Conservation (phyloP, 805 yeast genomes). For the Candida ortonii region DNA sequence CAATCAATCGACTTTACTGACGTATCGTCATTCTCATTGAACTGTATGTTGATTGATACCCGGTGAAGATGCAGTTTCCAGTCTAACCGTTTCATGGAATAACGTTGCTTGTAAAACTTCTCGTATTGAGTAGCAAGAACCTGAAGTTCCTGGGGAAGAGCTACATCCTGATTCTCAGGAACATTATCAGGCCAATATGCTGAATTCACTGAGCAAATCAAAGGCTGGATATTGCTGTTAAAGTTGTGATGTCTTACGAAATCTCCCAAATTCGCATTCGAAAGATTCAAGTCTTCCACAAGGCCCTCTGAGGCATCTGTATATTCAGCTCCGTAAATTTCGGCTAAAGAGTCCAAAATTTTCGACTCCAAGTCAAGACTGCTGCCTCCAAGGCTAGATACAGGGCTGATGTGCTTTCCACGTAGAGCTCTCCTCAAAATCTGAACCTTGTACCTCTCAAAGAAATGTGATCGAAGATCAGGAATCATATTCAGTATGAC, state of each 20-base stretch:
- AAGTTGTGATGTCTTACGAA: constrained; percentile 2
- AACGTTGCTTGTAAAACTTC: constrained; percentile 6
- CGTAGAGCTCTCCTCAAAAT: constrained; percentile 20
- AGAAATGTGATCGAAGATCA: constrained; percentile 19
- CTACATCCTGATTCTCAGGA: constrained; percentile 20
- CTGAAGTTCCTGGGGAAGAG: constrained; percentile 14
- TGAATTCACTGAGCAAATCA: constrained; percentile 13
- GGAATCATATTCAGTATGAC: constrained; percentile 17
- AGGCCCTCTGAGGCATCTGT: constrained; percentile 19
- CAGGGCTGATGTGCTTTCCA: constrained; percentile 8
- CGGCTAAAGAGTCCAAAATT: constrained; percentile 6
- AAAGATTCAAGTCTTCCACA: constrained; percentile 15
- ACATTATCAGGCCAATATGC: constrained; percentile 28
- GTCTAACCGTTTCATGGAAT: constrained; percentile 27
- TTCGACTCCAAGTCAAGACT: constrained; percentile 13
- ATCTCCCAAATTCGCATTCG: constrained; percentile 9
- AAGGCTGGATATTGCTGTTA: constrained; percentile 4
- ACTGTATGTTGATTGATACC: constrained; percentile 33
- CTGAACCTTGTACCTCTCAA: constrained; percentile 23
- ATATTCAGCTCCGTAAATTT: constrained; percentile 18
- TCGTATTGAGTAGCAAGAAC: constrained; percentile 11
- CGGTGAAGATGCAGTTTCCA: constrained; percentile 46
- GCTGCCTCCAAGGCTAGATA: constrained; percentile 1
- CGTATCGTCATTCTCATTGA: constrained; percentile 25
- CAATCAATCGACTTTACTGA: constrained; percentile 26